Conservation (phyloP, 2,329 filamentous ascomycete species). For the Trichophyton simii region DNA sequence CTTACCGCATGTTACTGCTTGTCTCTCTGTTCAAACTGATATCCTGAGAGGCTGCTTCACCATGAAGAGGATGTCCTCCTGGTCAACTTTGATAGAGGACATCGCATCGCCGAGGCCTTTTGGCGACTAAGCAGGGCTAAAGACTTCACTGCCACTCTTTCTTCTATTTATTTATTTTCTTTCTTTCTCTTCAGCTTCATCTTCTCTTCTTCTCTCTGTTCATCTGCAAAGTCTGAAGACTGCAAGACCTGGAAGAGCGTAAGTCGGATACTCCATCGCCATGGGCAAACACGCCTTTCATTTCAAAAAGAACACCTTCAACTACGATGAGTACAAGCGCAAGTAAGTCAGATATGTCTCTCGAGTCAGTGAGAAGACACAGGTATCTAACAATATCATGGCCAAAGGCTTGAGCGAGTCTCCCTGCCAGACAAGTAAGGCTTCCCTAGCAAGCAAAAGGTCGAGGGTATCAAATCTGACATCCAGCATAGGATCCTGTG, state of each 20-base stretch:
- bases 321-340: background rate
- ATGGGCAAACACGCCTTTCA: slow-evolving; percentile 2
- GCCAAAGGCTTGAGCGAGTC: background rate
- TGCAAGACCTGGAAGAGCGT: background rate
- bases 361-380: background rate
- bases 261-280: background rate
- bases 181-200: background rate
- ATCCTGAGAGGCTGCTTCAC: background rate
- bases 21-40: background rate
- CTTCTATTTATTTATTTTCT: background rate
- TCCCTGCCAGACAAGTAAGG: slow-evolving; percentile 1
- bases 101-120: too few relatives aligned
- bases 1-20: background rate
- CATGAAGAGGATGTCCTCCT: background rate
- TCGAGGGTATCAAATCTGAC: background rate
- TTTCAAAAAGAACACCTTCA: background rate
- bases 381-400: background rate
- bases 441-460: background rate
- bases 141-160: background rate
- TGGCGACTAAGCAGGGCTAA: background rate
- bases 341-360: background rate
- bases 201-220: background rate
- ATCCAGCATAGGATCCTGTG: slow-evolving; percentile 33
- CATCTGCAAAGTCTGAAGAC: background rate
- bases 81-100: background rate